Percentiles rank a stretch among this genome's conserved stretches.
Evolutionary conservation across 176 grass and related monocot genomes (phyloP).

Genomic region (Themeda triandra): DNA sequence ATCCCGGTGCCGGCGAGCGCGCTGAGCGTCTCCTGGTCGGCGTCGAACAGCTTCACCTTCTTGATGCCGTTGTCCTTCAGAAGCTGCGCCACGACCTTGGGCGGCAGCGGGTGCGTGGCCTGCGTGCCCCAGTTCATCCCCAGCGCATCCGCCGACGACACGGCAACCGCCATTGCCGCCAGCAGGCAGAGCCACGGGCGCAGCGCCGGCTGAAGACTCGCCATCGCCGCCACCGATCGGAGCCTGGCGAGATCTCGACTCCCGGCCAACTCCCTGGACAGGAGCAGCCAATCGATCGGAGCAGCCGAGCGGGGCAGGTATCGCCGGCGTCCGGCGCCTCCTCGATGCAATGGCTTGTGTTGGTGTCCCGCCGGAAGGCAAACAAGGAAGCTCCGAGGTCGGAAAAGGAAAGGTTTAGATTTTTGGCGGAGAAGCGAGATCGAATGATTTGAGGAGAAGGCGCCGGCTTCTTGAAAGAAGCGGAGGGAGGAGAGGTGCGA

Average conservation of each 20-base stretch:
- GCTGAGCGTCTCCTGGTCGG: conserved; percentile 55
- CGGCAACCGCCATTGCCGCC: background rate
- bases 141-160: conserved; percentile 31
- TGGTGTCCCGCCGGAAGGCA: too few relatives aligned
- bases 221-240: conserved; percentile 13
- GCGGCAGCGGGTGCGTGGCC: conserved; percentile 61
- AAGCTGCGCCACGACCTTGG: conserved; percentile 63
- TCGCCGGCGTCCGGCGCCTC: background rate
- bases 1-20: conserved; percentile 66
- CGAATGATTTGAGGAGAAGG: background rate
- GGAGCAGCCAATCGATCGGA: background rate
- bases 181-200: conserved; percentile 14
- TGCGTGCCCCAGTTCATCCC: conserved; percentile 92
- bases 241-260: background rate
- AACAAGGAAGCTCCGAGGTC: background rate
- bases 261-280: background rate
- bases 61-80: conserved; percentile 74
- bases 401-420: conserved; percentile 1
- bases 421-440: background rate
- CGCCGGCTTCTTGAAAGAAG: background rate
- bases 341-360: background rate
- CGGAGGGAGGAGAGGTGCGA: background rate
- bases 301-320: background rate
- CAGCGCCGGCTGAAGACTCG: background rate
- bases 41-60: conserved; percentile 91